Conservation (phyloP, 305 asterid species). For the Fraxinus albicans region DNA sequence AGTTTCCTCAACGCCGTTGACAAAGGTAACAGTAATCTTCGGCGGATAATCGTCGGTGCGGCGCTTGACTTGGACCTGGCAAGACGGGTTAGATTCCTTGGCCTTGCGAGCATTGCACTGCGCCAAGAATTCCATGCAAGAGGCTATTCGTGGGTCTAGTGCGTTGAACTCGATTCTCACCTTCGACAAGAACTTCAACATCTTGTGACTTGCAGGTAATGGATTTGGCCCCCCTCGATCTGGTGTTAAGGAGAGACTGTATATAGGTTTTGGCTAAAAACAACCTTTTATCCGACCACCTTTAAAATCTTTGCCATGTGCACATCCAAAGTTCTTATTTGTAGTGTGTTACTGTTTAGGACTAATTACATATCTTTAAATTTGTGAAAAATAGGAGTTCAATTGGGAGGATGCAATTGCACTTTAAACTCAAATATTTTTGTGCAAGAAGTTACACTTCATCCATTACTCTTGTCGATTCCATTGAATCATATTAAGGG, state of each 20-base stretch:
- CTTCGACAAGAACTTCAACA: slow-evolving; percentile 90
- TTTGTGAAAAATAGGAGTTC: background rate
- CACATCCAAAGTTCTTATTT: background rate
- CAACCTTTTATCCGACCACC: background rate
- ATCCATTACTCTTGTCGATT: background rate
- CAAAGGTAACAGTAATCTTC: slow-evolving; percentile 83
- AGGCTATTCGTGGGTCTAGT: slow-evolving; percentile 77
- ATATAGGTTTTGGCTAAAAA: background rate
- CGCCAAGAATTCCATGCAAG: slow-evolving; percentile 91
- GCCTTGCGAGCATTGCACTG: slow-evolving; percentile 92
- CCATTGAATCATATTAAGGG: too few species aligned
- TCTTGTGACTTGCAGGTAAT: slow-evolving; percentile 15
- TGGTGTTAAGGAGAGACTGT: background rate
- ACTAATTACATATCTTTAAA: background rate
- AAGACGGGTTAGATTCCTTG: slow-evolving; percentile 83
- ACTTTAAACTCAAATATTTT: background rate
- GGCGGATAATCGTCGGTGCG: slow-evolving; percentile 91
- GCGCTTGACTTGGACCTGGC: slow-evolving; percentile 87
- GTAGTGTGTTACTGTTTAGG: background rate
- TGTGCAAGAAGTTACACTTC: background rate
- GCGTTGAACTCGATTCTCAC: slow-evolving; percentile 94
- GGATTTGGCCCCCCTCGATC: background rate
- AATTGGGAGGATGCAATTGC: background rate
- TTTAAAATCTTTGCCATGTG: background rate
- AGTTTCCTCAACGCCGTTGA: slow-evolving; percentile 72